Percentiles rank a stretch among this genome's conserved stretches.
These are phyloP conservation scores for Saprolegnia parasitica DNA, from an alignment of 352 stramenopile species.

Conservation along the genomic window DNA sequence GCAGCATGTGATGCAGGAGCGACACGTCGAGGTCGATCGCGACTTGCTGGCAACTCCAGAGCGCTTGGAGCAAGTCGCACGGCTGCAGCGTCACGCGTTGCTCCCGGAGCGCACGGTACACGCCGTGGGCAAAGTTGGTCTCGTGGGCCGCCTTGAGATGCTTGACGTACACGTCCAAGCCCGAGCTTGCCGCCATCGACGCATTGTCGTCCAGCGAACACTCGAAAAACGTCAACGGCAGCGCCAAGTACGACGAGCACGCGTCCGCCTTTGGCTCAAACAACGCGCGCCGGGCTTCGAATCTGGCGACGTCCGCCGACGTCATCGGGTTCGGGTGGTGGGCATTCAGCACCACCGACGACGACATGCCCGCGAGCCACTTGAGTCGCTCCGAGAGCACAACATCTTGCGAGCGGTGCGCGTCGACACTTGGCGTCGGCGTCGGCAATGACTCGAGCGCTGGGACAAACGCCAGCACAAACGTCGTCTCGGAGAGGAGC, in stretches of 20 bases:
- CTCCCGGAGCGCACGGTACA: constrained; percentile 68
- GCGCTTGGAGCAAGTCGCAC: constrained; percentile 78
- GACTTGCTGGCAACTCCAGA: constrained; percentile 82
- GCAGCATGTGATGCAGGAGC: constrained; percentile 76
- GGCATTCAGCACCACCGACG: constrained; percentile 9
- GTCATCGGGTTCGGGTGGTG: constrained; percentile 7
- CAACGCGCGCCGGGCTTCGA: constrained; percentile 29
- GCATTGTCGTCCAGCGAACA: constrained; percentile 48
- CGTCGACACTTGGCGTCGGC: neutral
- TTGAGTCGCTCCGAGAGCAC: constrained; percentile 13
- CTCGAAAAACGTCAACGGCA: constrained; percentile 85
- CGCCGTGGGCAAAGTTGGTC: constrained; percentile 83
- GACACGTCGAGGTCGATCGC: constrained; percentile 84
- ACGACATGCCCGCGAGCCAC: constrained; percentile 25
- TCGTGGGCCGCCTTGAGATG: constrained; percentile 82
- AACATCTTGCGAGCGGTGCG: neutral
- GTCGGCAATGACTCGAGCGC: constrained; percentile 47
- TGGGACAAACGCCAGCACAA: constrained; percentile 77
- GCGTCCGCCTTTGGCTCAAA: constrained; percentile 51
- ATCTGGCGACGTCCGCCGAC: constrained; percentile 5
- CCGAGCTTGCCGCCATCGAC: neutral
- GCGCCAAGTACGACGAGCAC: constrained; percentile 62
- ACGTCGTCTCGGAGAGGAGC: constrained; percentile 56
- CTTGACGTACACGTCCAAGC: constrained; percentile 49
- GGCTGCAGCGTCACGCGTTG: constrained; percentile 70